Base-by-base conservation (phyloP, 176 grass and related monocot species). In the Puccinellia tenuiflora region DNA sequence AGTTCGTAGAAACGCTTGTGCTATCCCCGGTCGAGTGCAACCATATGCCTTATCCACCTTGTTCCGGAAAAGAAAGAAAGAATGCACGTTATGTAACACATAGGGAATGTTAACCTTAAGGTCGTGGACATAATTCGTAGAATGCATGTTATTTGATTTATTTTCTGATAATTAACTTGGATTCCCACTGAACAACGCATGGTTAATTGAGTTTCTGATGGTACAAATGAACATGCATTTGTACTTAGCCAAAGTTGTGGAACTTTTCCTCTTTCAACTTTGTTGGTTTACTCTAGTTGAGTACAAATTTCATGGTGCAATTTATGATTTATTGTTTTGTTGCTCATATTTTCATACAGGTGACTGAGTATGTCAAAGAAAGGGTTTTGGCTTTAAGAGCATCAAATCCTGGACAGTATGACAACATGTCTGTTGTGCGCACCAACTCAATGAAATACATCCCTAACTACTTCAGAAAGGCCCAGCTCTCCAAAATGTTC, bases 391-490 rank as follows among this genome's bases (percentile, higher is more conserved):
- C 93, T 13, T 79, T 99, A 37, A 88, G 96, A 87, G 89, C 77
- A 26, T 82, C 96, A 7, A 90, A 96, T 24, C 74, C 91, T 34
- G 91, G 92, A 8, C 82, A 93, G 9, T 99, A 93, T 22, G 91
- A 90, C 70, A 98, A 98, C 75, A 85, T 98, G 71, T 95, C 96
- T 9, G 92, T 98, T 15, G 96, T 98, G 50, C 92, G 96, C 39
- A 99, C 93, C 56, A 98, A 98, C 86, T 98, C 96, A 0, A 98
- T 99, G 96, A 99, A 99, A 73, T 99, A 96, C 65, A 90, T 96
- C 12, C 93, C 92, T 0, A 99, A 96, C 55, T 99, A 99, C 75
- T 96, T 99, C 15, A 73, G 82, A n/a, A 96, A 94, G 78, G 93
- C 86, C 28, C 93, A 95, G 83, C 93, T 99, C 29, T 90, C 85